Evolutionary conservation across 768 basidiomycete genomes (phyloP).

Genomic region (Lactifluus rugatus): DNA sequence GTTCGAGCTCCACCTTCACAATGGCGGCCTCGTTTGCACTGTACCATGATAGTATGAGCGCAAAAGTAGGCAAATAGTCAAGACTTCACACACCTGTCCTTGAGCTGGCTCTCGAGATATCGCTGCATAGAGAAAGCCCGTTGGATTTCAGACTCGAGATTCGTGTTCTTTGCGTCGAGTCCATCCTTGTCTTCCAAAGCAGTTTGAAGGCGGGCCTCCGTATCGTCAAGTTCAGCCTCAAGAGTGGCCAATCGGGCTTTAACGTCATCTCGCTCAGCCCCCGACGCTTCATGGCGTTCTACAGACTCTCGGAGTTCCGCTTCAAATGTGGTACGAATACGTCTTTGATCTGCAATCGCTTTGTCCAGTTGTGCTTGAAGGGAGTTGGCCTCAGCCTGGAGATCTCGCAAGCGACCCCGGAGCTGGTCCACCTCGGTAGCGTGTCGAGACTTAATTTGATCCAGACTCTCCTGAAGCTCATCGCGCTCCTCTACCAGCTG

Average conservation of each 20-base stretch:
- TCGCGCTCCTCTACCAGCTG: constrained; percentile 22
- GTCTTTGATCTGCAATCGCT: constrained; percentile 3
- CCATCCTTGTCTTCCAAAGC: constrained; percentile 41
- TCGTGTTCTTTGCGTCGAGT: constrained; percentile 48
- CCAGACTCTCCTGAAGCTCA: constrained; percentile 24
- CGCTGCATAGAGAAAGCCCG: constrained; percentile 50
- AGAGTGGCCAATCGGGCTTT: constrained; percentile 27
- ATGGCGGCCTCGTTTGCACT: constrained; percentile 40
- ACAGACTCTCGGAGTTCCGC: constrained; percentile 18
- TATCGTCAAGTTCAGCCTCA: constrained; percentile 34
- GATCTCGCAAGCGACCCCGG: constrained; percentile 14
- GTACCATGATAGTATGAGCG: not conserved
- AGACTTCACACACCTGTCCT: constrained; percentile 42
- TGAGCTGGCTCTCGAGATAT: constrained; percentile 52
- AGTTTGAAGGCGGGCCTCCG: constrained; percentile 28
- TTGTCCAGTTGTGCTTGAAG: constrained; percentile 13
- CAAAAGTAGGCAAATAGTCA: not conserved
- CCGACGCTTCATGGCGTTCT: constrained; percentile 8
- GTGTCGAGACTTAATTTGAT: constrained; percentile 22
- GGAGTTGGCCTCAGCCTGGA: constrained; percentile 1
- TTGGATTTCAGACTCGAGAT: constrained; percentile 56
- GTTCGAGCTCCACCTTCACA: constrained; percentile 25
- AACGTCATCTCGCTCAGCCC: not conserved
- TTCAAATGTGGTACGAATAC: constrained; percentile 8
- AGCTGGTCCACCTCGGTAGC: constrained; percentile 16